phyloP scores from a whole-genome alignment of 2,329 filamentous ascomycete genomes.

The Claviceps lovelessii region DNA sequence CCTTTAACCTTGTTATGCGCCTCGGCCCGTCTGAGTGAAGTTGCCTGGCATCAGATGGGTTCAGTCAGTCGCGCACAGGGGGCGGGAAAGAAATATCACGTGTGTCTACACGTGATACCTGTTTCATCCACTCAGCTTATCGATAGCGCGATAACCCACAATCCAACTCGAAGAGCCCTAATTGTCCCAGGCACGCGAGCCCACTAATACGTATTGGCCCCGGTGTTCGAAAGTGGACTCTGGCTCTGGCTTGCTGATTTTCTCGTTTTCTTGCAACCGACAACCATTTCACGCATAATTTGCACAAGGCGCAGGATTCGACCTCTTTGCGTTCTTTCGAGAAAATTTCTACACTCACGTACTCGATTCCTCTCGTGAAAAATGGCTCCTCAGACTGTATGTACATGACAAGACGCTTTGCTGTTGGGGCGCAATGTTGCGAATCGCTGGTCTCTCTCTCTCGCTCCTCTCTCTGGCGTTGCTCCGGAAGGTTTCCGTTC shows the following conservation, averaged over 20 bases:
- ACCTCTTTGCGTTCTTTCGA: slow-evolving; percentile 44
- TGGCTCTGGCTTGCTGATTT: not conserved
- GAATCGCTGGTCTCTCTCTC: not conserved
- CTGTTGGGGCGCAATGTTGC: slow-evolving; percentile 49
- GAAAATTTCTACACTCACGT: slow-evolving; percentile 10
- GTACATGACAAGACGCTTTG: slow-evolving; percentile 78
- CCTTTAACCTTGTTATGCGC: no score
- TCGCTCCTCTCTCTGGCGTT: not conserved
- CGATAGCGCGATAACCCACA: not conserved
- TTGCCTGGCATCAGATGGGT: no score
- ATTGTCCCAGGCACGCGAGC: slow-evolving; percentile 10
- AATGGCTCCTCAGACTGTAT: slow-evolving; percentile 86
- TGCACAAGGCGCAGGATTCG: slow-evolving; percentile 61
- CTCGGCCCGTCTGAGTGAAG: no score
- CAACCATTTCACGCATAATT: slow-evolving; percentile 6
- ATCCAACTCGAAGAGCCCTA: slow-evolving; percentile 20
- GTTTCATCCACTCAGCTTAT: not conserved
- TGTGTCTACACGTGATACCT: not conserved
- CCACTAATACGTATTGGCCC: not conserved
- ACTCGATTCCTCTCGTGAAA: slow-evolving; percentile 19
- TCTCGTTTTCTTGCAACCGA: slow-evolving; percentile 4
- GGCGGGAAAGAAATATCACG: not conserved
- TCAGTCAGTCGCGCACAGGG: no score
- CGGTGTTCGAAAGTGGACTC: not conserved
- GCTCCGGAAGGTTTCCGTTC: not conserved